Percentiles rank a stretch among this genome's conserved stretches.
Conservation (phyloP, 495 filamentous ascomycete genomes). For the Aspergillus bridgeri region DNA sequence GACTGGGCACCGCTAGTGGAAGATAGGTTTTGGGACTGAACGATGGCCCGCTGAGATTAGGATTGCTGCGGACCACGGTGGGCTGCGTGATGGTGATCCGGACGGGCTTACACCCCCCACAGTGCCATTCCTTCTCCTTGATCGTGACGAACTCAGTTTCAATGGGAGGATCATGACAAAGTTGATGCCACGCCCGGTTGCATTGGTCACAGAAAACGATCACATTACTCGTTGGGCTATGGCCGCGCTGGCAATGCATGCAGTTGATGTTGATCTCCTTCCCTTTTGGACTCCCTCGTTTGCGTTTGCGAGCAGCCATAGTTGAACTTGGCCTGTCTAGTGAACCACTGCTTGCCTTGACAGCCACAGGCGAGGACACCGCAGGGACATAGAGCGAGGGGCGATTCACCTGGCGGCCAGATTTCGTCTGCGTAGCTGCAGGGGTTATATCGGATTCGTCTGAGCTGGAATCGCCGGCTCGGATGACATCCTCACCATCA, state of each 20-base stretch:
- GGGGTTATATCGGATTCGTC: constrained; percentile 51
- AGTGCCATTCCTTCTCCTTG: constrained; percentile 75
- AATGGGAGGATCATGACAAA: constrained; percentile 84
- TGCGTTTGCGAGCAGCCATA: constrained; percentile 35
- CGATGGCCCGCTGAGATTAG: constrained; percentile 18
- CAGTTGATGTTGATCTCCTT: constrained; percentile 55
- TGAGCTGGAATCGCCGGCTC: constrained; percentile 43
- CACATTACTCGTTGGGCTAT: constrained; percentile 71
- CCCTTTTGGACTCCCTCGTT: constrained; percentile 40
- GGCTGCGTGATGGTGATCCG: constrained; percentile 25
- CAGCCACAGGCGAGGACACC: constrained; percentile 30
- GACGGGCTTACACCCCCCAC: constrained; percentile 59
- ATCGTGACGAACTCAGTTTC: constrained; percentile 62
- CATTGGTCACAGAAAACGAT: constrained; percentile 97
- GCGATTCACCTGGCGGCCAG: constrained; percentile 75
- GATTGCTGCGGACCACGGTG: constrained; percentile 20
- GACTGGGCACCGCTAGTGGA: constrained; percentile 11
- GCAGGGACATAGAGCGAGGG: constrained; percentile 66
- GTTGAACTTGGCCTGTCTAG: constrained; percentile 31
- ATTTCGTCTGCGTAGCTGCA: constrained; percentile 69
- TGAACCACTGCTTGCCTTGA: constrained; percentile 25
- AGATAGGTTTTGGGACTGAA: constrained; percentile 9
- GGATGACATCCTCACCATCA: constrained; percentile 41
- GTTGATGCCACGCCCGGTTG: constrained; percentile 84
- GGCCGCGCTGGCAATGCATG: constrained; percentile 72